Evolutionary conservation across 2,329 filamentous ascomycete species (phyloP), one percentile per base, ranked within the genome.

Genomic region (Stagonosporopsis chrysanthemi): DNA sequence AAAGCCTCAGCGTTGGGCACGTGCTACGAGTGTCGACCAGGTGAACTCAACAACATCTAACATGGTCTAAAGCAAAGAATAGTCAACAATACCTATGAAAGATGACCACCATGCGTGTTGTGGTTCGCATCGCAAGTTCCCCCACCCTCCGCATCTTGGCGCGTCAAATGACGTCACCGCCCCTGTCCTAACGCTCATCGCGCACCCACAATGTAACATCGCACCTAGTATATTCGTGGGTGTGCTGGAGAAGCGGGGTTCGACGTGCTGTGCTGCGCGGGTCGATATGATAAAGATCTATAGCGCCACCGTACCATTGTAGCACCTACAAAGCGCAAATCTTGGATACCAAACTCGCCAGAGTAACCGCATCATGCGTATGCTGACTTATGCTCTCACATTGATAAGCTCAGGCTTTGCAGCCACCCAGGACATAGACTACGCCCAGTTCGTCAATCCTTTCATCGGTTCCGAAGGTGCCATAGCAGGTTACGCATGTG

Each of bases 391-490:
- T 4, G 3, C 31, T 19, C 23, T 38, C 7, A 26, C 57, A 31
- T 22, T 63, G 12, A 39, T 35, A n/a, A 47, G 43, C 4, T 9
- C 41, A 14, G 38, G 26, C 4, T 33, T 35, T 33, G 56, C 45
- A 7, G 4, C 22, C 14, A 61, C 66, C 17, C 64, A 72, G n/a
- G 53, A 61, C 39, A 58, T 67, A 12, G 72, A 75, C 28, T 75
- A 71, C 43, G 48, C 72, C 24, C 68, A 72, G 47, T 76, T 68
- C 29, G 80, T 82, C 8, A 80, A 82, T 54, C 73, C 78, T 1
- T 77, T 82, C 41, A 81, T 82, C 19, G 80, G 80, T 6, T 79
- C 79, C 0, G 79, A 81, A 61, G 80, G 80, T 7, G 77, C 78
- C 0, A 77, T 75, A 31, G 63, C 77, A 4, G 79, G 79, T 3